Evolutionary conservation across 352 stramenopile genomes (phyloP), one percentile per base, ranked within the genome.

Genomic region (Globisporangium recalcitrans): DNA sequence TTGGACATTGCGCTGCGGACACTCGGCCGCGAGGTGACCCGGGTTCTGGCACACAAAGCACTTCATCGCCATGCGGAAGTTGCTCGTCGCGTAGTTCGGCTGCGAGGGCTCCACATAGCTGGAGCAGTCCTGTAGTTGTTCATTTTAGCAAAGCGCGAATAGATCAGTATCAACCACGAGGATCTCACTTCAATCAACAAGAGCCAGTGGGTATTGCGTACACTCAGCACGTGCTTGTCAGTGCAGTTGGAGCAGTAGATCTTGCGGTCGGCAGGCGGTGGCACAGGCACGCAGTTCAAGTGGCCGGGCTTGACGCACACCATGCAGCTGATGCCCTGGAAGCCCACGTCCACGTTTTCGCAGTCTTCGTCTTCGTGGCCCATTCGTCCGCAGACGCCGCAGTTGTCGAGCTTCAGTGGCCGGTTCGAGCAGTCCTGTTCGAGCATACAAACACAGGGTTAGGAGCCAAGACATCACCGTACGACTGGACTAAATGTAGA

Each of bases 21-120:
- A 93, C 63, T 86, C 74, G 13, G 80, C 81, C 24, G 81, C 80
- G 34, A 93, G 75, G 62, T 93, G 85, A n/a, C 81, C 85, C 19
- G 73, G 42, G 57, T 80, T 73, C 51, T 88, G 77, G 59, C 85
- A 93, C 60, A 85, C 65, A 58, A 85, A 93, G 61, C 85, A 93
- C 68, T 85, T 85, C 65, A 85, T 84, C 38, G 76, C 70, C 26
- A 72, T 49, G 22, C 70, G 72, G n/a, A 65, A 62, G 44, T 67
- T 71, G 62, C 78, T 78, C 51, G 66, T 71, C 36, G 80, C 63
- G 51, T 85, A 84, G 60, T 81, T 77, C 21, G 70, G 74, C 42
- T 63, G 58, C 27, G 69, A 54, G 1, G 81, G 78, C 52, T 80
- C 69, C n/a, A 71, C 68, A 46, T 88, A 89, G 24, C 69, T 69